These are phyloP conservation scores for Sequoiadendron giganteum DNA, from an alignment of 75 land plant species.

Conservation along the genomic window DNA sequence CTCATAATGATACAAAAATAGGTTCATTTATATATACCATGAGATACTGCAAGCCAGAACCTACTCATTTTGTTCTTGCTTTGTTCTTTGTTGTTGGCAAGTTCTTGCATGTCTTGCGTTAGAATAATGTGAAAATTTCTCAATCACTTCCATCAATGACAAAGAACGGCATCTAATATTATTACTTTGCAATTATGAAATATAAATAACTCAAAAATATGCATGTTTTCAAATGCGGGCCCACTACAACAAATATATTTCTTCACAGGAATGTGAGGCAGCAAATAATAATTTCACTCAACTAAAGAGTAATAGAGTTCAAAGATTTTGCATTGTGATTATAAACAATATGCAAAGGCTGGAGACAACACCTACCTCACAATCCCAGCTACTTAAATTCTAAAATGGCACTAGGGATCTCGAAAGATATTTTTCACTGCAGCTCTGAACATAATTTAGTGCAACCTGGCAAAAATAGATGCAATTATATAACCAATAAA, in stretches of 20 bases:
- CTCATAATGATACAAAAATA: not conserved
- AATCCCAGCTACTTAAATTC: not conserved
- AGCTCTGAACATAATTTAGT: not conserved
- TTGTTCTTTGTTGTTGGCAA: not conserved
- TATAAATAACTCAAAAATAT: not conserved
- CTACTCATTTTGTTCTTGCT: not conserved
- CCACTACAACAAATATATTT: not conserved
- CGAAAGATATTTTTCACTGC: not conserved
- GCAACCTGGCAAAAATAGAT: not conserved
- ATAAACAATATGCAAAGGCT: not conserved
- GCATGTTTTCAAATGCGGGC: not conserved
- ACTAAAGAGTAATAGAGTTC: not conserved
- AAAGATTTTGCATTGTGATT: not conserved
- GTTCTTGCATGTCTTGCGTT: not conserved
- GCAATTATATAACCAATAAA: not conserved
- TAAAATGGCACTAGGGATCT: not conserved
- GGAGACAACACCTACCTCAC: not conserved
- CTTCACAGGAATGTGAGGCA: constrained; percentile 1
- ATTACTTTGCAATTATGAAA: not conserved
- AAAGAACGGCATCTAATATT: not conserved
- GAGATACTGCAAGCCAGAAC: not conserved
- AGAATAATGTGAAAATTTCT: not conserved
- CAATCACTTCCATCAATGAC: not conserved
- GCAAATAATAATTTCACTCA: not conserved
- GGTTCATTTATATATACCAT: not conserved